Percentiles rank a stretch among this genome's conserved stretches.
These are phyloP conservation scores for Astragalus membranaceus DNA, from an alignment of 306 rosid genomes.

Conservation along the genomic window DNA sequence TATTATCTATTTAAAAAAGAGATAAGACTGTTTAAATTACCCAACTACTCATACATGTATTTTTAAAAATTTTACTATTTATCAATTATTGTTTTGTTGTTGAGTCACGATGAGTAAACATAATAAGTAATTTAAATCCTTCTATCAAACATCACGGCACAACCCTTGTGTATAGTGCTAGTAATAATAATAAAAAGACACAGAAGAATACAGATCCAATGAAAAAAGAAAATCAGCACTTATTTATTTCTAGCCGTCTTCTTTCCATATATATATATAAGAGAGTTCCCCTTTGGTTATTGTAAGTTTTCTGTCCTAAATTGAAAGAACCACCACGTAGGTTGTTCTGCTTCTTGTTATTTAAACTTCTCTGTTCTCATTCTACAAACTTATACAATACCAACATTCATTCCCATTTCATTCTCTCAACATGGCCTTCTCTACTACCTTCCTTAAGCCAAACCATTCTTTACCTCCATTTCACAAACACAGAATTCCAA, in stretches of 20 bases:
- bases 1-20: too few relatives aligned
- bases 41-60: too few relatives aligned
- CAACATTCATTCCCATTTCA: neutral
- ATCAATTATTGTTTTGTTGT: too few relatives aligned
- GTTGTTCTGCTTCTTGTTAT: neutral
- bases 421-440: conserved; percentile 42
- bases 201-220: too few relatives aligned
- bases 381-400: neutral
- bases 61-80: too few relatives aligned
- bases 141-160: too few relatives aligned
- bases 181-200: too few relatives aligned
- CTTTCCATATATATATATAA: neutral
- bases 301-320: neutral
- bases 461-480: conserved; percentile 26
- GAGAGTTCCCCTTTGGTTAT: neutral
- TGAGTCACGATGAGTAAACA: too few relatives aligned
- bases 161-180: too few relatives aligned
- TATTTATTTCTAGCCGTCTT: neutral
- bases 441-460: conserved; percentile 35
- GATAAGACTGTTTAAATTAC: too few relatives aligned
- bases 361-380: conserved; percentile 9
- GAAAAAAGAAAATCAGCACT: too few relatives aligned
- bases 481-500: conserved; percentile 15
- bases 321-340: neutral
- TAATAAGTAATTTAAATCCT: too few relatives aligned